Evolutionary conservation across 2,329 filamentous ascomycete species (phyloP).

Genomic region (Rhynchosporium agropyri): DNA sequence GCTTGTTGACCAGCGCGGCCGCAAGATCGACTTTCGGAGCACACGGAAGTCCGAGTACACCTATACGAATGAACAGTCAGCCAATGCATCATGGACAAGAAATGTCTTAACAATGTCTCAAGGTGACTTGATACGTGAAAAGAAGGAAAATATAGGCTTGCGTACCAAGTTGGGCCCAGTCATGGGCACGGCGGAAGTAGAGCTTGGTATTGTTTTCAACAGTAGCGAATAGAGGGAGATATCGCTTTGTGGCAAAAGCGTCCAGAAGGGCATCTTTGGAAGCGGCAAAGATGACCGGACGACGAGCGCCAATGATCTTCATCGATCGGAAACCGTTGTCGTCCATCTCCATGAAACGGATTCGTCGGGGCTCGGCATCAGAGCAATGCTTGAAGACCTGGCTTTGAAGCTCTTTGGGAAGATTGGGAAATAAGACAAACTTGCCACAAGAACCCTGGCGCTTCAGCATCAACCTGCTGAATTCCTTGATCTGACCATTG

Average conservation of each 20-base stretch:
- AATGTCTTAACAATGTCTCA: no score
- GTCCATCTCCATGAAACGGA: slow-evolving; percentile 10
- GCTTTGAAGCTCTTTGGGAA: slow-evolving; percentile 23
- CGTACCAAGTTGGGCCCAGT: background rate
- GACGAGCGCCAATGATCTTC: background rate
- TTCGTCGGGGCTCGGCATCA: background rate
- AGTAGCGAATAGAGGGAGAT: slow-evolving; percentile 1
- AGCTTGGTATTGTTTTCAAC: slow-evolving; percentile 1
- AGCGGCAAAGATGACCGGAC: slow-evolving; percentile 5
- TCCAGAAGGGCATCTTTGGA: slow-evolving; percentile 3
- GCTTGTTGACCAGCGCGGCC: slow-evolving; percentile 3
- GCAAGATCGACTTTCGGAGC: slow-evolving; percentile 1
- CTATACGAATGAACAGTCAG: no score
- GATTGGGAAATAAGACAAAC: slow-evolving; percentile 19
- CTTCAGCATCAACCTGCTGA: slow-evolving; percentile 10
- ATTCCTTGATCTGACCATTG: slow-evolving; percentile 5
- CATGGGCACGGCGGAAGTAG: background rate
- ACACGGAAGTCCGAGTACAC: no score
- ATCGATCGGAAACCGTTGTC: background rate
- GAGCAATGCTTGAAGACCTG: slow-evolving; percentile 19
- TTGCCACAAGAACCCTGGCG: background rate
- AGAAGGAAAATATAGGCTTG: no score
- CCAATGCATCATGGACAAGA: no score
- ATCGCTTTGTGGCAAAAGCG: slow-evolving; percentile 2
- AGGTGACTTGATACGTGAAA: no score